phyloP scores from a whole-genome alignment of 2,329 filamentous ascomycete species.

The Stenocarpella maydis region DNA sequence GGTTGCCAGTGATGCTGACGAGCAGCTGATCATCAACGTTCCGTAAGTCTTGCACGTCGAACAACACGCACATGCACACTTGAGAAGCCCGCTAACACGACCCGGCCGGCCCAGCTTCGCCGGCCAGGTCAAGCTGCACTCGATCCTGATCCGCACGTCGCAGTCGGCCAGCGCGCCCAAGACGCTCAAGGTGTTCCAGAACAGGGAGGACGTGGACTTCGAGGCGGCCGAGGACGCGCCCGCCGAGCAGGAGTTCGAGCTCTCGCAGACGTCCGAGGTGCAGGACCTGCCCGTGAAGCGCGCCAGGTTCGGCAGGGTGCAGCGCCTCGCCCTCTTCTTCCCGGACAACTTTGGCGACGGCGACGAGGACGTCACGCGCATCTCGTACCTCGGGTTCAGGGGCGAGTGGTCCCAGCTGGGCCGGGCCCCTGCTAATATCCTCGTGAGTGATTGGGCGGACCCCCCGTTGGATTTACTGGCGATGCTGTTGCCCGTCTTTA shows the following conservation, averaged over 20 bases:
- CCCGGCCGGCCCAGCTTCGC: constrained; percentile 74
- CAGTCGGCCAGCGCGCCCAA: constrained; percentile 74
- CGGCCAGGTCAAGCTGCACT: constrained; percentile 91
- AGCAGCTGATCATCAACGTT: constrained; percentile 91
- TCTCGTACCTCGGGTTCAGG: constrained; percentile 90
- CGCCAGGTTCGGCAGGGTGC: constrained; percentile 88
- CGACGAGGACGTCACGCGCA: constrained; percentile 79
- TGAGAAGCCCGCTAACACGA: constrained; percentile 3
- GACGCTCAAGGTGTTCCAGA: constrained; percentile 87
- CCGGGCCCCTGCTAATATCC: constrained; percentile 81
- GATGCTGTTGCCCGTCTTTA: not conserved
- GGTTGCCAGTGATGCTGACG: constrained; percentile 85
- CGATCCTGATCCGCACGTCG: constrained; percentile 84
- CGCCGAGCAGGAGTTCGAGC: constrained; percentile 78
- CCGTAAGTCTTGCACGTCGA: constrained; percentile 66
- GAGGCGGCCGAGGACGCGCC: constrained; percentile 71
- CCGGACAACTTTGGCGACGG: constrained; percentile 87
- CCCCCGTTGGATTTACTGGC: no score
- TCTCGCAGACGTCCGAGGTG: constrained; percentile 80
- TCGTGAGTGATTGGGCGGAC: constrained; percentile 47
- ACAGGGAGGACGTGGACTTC: constrained; percentile 90
- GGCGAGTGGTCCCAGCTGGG: constrained; percentile 92
- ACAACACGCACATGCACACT: not conserved
- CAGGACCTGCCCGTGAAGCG: constrained; percentile 89
- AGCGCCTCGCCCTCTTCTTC: constrained; percentile 84